Conservation (phyloP, 2,329 filamentous ascomycete species). For the Pyrenophora graminea region DNA sequence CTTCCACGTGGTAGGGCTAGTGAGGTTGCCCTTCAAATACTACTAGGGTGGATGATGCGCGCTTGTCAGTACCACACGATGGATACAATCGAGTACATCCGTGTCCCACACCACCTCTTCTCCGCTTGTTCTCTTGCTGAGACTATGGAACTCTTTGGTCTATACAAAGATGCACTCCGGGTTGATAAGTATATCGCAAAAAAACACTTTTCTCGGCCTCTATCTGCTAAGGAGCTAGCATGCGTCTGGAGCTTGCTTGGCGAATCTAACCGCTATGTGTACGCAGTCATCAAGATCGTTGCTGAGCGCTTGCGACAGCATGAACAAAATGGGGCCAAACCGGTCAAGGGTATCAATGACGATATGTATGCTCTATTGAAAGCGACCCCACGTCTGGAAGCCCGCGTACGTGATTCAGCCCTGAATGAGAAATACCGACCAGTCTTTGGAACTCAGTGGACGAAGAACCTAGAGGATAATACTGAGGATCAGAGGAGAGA, state of each 20-base stretch:
- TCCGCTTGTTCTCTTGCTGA: slow-evolving; percentile 28
- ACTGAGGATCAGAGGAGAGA: not conserved
- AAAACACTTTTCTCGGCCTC: slow-evolving; percentile 17
- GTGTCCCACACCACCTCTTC: slow-evolving; percentile 22
- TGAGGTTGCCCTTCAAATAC: slow-evolving; percentile 16
- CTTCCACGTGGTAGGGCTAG: slow-evolving; percentile 17
- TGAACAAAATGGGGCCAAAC: not conserved
- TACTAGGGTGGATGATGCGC: slow-evolving; percentile 31
- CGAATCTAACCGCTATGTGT: slow-evolving; percentile 23
- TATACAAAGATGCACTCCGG: slow-evolving; percentile 25
- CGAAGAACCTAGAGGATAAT: not conserved
- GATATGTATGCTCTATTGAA: slow-evolving; percentile 15
- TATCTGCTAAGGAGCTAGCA: slow-evolving; percentile 21
- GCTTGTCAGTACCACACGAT: slow-evolving; percentile 21
- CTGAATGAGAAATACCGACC: slow-evolving; percentile 17
- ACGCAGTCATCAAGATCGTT: slow-evolving; percentile 22
- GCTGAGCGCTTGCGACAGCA: not conserved
- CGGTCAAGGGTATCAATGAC: not conserved
- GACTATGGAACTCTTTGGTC: slow-evolving; percentile 21
- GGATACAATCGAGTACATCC: slow-evolving; percentile 18
- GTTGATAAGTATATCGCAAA: slow-evolving; percentile 21
- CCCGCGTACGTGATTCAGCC: slow-evolving; percentile 11
- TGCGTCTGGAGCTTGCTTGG: slow-evolving; percentile 29
- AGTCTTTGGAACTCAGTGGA: slow-evolving; percentile 16
- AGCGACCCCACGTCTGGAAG: slow-evolving; percentile 3